A percentile compares a stretch with the other conserved stretches of the same genome.
These are phyloP conservation scores for Artemisia argyi DNA, from an alignment of 129 eudicot species.

Conservation along the genomic window DNA sequence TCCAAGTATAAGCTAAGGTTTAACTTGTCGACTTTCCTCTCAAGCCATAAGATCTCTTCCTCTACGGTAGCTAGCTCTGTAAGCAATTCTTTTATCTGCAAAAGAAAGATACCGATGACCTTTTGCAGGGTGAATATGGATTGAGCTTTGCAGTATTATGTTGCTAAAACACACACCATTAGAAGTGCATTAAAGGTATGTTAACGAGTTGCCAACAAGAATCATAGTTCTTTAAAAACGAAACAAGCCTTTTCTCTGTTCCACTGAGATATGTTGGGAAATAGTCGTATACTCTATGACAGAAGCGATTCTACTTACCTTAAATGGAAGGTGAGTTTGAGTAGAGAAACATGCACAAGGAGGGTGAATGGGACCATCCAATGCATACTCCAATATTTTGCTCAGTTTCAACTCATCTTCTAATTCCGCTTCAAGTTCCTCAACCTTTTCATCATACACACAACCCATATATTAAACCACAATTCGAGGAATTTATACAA, in stretches of 20 bases:
- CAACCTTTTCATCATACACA: slow-evolving; percentile 50
- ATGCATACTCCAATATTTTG: slow-evolving; percentile 57
- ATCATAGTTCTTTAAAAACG: background rate
- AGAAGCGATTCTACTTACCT: slow-evolving; percentile 40
- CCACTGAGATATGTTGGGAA: background rate
- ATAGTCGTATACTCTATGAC: background rate
- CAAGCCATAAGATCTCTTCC: slow-evolving; percentile 71
- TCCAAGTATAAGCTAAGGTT: slow-evolving; percentile 54
- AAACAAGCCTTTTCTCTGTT: background rate
- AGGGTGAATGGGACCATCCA: slow-evolving; percentile 59
- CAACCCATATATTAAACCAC: background rate
- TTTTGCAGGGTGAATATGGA: background rate
- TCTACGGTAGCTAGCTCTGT: slow-evolving; percentile 72
- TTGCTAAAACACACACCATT: background rate
- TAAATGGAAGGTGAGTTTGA: slow-evolving; percentile 47
- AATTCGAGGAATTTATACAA: no score
- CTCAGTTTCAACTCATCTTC: slow-evolving; percentile 69
- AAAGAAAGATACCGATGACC: background rate
- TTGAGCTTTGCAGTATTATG: background rate
- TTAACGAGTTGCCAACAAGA: background rate
- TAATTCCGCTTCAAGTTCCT: slow-evolving; percentile 62
- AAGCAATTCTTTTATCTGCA: slow-evolving; percentile 71
- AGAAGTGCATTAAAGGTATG: background rate
- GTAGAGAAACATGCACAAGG: slow-evolving; percentile 58
- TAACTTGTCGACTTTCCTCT: slow-evolving; percentile 50